phyloP scores from a whole-genome alignment of 1,284 basidiomycete species.

The Schizophyllum commune region DNA sequence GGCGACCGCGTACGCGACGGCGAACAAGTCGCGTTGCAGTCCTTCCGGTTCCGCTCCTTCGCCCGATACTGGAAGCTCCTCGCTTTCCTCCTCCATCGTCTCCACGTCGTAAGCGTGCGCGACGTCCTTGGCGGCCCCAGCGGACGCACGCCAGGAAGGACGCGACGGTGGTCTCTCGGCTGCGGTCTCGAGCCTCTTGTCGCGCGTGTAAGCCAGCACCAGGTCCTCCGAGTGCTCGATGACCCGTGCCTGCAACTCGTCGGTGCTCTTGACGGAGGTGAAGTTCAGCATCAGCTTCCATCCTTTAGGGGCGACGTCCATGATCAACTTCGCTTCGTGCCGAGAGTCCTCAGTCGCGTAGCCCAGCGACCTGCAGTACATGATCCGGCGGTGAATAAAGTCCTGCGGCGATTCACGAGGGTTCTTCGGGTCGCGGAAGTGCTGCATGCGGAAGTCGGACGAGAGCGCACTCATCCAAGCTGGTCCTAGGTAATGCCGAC shows the following conservation, averaged over 20 bases:
- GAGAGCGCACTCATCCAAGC: slow-evolving; percentile 5
- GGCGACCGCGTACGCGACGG: too few species aligned
- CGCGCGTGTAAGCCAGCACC: too few species aligned
- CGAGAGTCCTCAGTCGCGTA: background rate
- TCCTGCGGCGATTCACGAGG: slow-evolving; percentile 2
- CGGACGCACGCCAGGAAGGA: too few species aligned
- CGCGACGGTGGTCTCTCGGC: too few species aligned
- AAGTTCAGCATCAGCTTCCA: too few species aligned
- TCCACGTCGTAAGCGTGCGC: background rate
- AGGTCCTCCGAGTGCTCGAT: too few species aligned
- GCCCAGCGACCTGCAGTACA: background rate
- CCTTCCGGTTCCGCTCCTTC: background rate
- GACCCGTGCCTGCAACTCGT: too few species aligned
- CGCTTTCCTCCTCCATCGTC: too few species aligned
- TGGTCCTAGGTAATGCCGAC: background rate
- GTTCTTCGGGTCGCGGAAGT: slow-evolving; percentile 1
- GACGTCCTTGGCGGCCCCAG: too few species aligned
- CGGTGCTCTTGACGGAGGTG: too few species aligned
- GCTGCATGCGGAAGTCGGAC: background rate
- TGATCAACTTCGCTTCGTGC: background rate
- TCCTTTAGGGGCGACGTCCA: background rate
- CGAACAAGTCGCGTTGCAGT: background rate
- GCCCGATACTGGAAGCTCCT: background rate
- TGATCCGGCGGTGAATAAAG: background rate
- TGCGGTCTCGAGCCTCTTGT: too few species aligned